These are phyloP conservation scores for Mycena sanguinolenta DNA, from an alignment of 768 basidiomycete genomes.

Conservation along the genomic window DNA sequence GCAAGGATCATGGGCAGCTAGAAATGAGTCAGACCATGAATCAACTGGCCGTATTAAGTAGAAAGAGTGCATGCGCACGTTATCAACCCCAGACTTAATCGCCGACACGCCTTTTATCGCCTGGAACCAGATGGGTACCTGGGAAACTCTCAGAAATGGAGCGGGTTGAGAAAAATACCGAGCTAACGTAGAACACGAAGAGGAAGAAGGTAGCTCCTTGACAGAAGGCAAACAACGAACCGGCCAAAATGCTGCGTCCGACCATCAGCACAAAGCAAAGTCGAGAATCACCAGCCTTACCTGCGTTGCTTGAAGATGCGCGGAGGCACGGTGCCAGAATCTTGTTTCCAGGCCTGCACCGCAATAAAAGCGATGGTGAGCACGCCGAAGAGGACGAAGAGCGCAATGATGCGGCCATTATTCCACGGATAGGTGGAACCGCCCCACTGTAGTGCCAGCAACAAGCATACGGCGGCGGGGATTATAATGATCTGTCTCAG, in stretches of 20 bases:
- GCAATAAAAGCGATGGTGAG: conserved; percentile 30
- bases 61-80: too few species aligned
- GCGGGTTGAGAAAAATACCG: too few species aligned
- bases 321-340: conserved; percentile 30
- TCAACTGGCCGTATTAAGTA: too few species aligned
- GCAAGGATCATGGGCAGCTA: conserved; percentile 32
- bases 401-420: conserved; percentile 36
- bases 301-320: conserved; percentile 24
- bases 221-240: conserved; percentile 24
- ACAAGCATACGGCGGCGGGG: conserved; percentile 30
- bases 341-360: conserved; percentile 33
- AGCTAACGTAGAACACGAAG: conserved; percentile 26
- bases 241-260: conserved; percentile 34
- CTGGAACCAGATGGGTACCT: conserved; percentile 31
- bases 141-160: too few species aligned
- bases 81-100: conserved; percentile 29
- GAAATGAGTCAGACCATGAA: too few species aligned
- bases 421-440: conserved; percentile 59
- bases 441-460: conserved; percentile 60
- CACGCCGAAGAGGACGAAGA: conserved; percentile 35
- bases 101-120: conserved; percentile 33
- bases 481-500: conserved; percentile 29
- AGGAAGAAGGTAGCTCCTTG: conserved; percentile 26
- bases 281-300: too few species aligned
- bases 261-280: too few species aligned